Evolutionary conservation across 2,329 filamentous ascomycete genomes (phyloP).

Genomic region (Pseudogymnoascus sp.): DNA sequence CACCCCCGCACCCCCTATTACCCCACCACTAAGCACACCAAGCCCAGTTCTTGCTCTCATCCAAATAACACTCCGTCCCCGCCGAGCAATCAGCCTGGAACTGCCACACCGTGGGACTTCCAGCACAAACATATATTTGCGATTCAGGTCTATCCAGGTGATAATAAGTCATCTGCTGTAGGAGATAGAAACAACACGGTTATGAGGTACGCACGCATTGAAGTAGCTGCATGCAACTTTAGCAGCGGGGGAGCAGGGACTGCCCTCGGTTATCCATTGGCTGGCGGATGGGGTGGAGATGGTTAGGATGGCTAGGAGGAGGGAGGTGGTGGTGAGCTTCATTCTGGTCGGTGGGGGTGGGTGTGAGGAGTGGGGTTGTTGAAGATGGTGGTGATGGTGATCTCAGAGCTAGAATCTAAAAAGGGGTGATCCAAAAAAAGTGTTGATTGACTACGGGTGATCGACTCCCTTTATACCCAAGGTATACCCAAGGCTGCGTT

Average conservation of each 20-base stretch:
- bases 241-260: no score
- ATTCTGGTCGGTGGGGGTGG: no score
- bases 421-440: not conserved
- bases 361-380: no score
- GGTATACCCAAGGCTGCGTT: not conserved
- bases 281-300: no score
- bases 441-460: not conserved
- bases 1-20: not conserved
- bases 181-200: no score
- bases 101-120: not conserved
- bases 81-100: not conserved
- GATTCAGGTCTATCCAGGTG: no score
- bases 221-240: no score
- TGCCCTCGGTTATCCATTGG: no score
- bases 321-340: no score
- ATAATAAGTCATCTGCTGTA: no score
- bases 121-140: not conserved
- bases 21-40: not conserved
- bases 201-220: no score
- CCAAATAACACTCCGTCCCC: not conserved
- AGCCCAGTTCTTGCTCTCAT: not conserved
- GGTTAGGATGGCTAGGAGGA: no score
- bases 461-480: not conserved
- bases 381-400: not conserved
- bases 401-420: not conserved